Base-by-base conservation (phyloP, 1,139 yeast genomes). In the Zygoascus hellenicus region DNA sequence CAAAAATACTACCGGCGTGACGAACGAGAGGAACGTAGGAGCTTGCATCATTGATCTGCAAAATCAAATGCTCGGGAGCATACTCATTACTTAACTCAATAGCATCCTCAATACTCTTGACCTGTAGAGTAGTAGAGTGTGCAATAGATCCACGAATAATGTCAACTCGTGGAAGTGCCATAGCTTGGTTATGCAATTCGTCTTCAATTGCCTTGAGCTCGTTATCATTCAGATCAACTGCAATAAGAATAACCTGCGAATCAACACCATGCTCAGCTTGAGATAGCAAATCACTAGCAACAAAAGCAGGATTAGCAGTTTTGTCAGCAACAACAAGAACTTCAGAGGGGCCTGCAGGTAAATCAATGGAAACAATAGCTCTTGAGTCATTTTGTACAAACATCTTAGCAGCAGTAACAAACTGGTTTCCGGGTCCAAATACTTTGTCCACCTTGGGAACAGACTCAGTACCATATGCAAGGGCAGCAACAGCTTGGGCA, bases 341-440 rank as follows among this genome's bases (percentile, higher is more conserved):
- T 69, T 92, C 99, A 47, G 96, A 85, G 26, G 99, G 99, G 4
- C 99, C 99, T 19, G 99, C 99, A 42, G 99, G 99, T 97, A 92
- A 90, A 67, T 92, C 99, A 58, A 92, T 94, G 31, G 96, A 85
- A 62, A 96, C 94, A 58, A 89, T 72, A 2, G 98, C 97, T 57
- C 83, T 85, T 2, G 97, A 87, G 63, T 92, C 98, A 63, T 94
- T 94, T 60, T 90, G 94, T 41, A 94, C 95, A 64, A 85, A 74
- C 98, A 94, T 94, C 73, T 92, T 92, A 38, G 98, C 99, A 45
- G 98, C 98, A 22, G 99, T 92, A 48, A 92, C 99, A 65, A 94
- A 92, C 70, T 92, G 99, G 70, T 92, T 92, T 51, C 98, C 99
- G 17, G 99, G 99, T 46, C 99, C 99, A 67, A 92, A 76, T 53